phyloP scores from a whole-genome alignment of 805 yeast genomes.

The Scheffersomyces ergatensis region DNA sequence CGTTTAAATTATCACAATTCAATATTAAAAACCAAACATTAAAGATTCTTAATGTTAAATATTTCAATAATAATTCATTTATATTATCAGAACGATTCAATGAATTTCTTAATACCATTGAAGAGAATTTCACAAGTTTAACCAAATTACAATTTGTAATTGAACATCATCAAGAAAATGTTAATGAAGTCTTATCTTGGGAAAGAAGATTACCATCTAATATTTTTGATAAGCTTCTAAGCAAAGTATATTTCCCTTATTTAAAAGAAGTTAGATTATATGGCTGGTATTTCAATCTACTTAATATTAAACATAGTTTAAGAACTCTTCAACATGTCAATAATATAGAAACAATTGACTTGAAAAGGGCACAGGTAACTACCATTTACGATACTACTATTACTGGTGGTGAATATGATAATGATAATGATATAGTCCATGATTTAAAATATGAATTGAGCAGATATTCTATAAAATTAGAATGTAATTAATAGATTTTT shows the following conservation, averaged over 20 bases:
- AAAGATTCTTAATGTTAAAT: slow-evolving; percentile 19
- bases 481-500: not conserved
- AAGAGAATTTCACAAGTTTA: slow-evolving; percentile 7
- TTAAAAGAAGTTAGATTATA: slow-evolving; percentile 8
- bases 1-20: slow-evolving; percentile 43
- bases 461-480: not conserved
- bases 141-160: not conserved
- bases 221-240: slow-evolving; percentile 8
- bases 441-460: not conserved
- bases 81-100: slow-evolving; percentile 36
- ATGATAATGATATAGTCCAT: not conserved
- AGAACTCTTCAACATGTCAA: not conserved
- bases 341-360: not conserved
- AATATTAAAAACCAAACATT: slow-evolving; percentile 20
- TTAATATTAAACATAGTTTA: not conserved
- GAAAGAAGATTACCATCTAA: slow-evolving; percentile 4
- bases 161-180: slow-evolving; percentile 1
- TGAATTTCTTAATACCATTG: slow-evolving; percentile 21
- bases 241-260: slow-evolving; percentile 7
- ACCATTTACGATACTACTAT: not conserved
- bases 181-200: slow-evolving; percentile 6
- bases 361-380: not conserved
- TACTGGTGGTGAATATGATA: not conserved
- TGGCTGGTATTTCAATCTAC: slow-evolving; percentile 11
- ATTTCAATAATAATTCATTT: slow-evolving; percentile 28